phyloP scores from a whole-genome alignment of 306 rosid species.

The Clitoria ternatea region DNA sequence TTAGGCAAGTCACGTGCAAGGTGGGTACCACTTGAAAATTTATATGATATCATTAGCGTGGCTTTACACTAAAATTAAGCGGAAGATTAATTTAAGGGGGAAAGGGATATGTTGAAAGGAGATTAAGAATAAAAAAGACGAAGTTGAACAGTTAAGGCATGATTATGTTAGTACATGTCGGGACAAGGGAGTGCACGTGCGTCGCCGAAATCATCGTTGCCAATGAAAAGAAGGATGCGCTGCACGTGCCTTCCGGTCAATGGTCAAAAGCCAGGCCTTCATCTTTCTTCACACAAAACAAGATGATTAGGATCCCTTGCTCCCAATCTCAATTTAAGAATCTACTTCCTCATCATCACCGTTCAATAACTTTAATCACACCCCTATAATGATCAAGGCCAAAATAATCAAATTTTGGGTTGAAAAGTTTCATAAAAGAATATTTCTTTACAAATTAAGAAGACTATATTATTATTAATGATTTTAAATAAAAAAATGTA shows the following conservation, averaged over 20 bases:
- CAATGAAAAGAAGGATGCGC: slow-evolving; percentile 38
- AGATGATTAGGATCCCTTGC: slow-evolving; percentile 40
- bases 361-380: slow-evolving; percentile 34
- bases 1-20: slow-evolving; percentile 39
- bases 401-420: no score
- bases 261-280: slow-evolving; percentile 59
- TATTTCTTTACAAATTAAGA: no score
- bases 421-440: no score
- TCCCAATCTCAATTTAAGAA: slow-evolving; percentile 2
- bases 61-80: slow-evolving; percentile 4
- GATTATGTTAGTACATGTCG: slow-evolving; percentile 51
- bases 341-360: slow-evolving; percentile 36
- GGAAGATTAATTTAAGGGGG: slow-evolving; percentile 9
- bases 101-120: slow-evolving; percentile 16
- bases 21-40: slow-evolving; percentile 28
- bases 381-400: background rate
- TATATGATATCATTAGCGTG: slow-evolving; percentile 28
- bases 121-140: background rate
- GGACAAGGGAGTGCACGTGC: slow-evolving; percentile 72
- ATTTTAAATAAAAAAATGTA: no score
- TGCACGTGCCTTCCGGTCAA: slow-evolving; percentile 83
- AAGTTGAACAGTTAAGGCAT: slow-evolving; percentile 46
- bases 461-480: no score
- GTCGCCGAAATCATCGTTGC: slow-evolving; percentile 66
- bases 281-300: slow-evolving; percentile 40